These are phyloP conservation scores for Aspergillus fumigatus DNA, from an alignment of 2,329 filamentous ascomycete species.

Conservation along the genomic window DNA sequence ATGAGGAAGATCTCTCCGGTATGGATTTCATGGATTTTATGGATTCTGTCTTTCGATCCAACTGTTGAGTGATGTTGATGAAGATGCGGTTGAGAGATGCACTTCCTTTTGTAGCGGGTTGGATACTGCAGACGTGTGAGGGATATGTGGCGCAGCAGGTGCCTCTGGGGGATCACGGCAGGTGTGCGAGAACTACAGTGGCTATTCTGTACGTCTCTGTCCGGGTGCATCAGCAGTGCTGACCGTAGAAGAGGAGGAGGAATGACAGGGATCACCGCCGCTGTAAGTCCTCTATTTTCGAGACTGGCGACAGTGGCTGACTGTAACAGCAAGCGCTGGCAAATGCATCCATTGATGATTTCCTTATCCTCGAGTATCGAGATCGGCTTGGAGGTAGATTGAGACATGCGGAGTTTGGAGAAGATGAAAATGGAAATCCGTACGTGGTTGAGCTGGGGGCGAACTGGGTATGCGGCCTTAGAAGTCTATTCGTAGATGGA, in stretches of 20 bases:
- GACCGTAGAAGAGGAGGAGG: constrained; percentile 48
- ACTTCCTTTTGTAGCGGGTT: not conserved
- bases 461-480: constrained; percentile 52
- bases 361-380: constrained; percentile 62
- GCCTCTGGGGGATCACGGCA: constrained; percentile 8
- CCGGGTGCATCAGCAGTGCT: not conserved
- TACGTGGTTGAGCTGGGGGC: constrained; percentile 62
- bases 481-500: not conserved
- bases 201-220: constrained; percentile 27
- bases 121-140: not conserved
- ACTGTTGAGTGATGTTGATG: not conserved
- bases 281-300: constrained; percentile 34
- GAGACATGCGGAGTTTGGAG: constrained; percentile 55
- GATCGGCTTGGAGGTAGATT: constrained; percentile 60
- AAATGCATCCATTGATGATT: constrained; percentile 59
- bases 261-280: constrained; percentile 60
- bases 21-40: too few relatives aligned
- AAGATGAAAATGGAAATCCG: constrained; percentile 46
- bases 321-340: constrained; percentile 51
- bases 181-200: constrained; percentile 30
- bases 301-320: not conserved
- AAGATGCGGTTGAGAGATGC: not conserved
- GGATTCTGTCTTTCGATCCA: too few relatives aligned
- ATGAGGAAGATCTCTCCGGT: too few relatives aligned
- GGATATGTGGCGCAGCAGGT: constrained; percentile 18